Evolutionary conservation across 1,284 basidiomycete species (phyloP).

Genomic region (Phellinidium pouzarii): DNA sequence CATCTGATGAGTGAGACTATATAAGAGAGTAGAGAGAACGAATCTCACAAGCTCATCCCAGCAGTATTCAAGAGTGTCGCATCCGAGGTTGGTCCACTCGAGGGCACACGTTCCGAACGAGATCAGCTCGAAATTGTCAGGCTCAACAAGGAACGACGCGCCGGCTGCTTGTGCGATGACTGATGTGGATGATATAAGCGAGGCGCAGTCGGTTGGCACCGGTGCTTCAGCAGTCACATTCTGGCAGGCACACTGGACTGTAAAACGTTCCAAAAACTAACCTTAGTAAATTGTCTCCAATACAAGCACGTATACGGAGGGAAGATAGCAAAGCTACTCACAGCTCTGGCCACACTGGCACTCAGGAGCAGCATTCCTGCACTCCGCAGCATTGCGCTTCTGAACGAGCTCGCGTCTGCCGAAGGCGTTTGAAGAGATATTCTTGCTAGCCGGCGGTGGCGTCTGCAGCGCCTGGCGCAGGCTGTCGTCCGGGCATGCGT

Average conservation of each 20-base stretch:
- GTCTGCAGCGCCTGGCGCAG: conserved; percentile 10
- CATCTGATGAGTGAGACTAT: background rate
- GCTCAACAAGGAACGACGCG: conserved; percentile 25
- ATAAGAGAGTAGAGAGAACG: background rate
- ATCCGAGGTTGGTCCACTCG: conserved; percentile 26
- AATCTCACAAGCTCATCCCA: conserved; percentile 21
- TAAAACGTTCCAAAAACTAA: conserved; percentile 22
- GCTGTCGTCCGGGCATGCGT: conserved; percentile 14
- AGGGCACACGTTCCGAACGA: conserved; percentile 27
- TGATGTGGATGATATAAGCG: background rate
- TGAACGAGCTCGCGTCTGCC: background rate
- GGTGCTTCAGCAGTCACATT: conserved; percentile 22
- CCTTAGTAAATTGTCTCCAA: background rate
- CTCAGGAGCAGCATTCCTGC: conserved; percentile 11
- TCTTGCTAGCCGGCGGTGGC: conserved; percentile 5
- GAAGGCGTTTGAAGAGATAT: background rate
- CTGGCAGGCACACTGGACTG: conserved; percentile 19
- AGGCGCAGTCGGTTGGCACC: conserved; percentile 23
- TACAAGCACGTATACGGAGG: background rate
- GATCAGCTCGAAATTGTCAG: conserved; percentile 23
- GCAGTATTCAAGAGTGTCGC: conserved; percentile 24
- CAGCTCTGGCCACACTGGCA: conserved; percentile 22
- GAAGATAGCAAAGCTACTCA: conserved; percentile 14
- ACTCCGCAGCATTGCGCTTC: conserved; percentile 10
- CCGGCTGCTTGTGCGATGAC: conserved; percentile 24